A percentile compares a stretch with the other conserved stretches of the same genome.
phyloP scores from a whole-genome alignment of 2,329 filamentous ascomycete species.

The Thelonectria discophora region DNA sequence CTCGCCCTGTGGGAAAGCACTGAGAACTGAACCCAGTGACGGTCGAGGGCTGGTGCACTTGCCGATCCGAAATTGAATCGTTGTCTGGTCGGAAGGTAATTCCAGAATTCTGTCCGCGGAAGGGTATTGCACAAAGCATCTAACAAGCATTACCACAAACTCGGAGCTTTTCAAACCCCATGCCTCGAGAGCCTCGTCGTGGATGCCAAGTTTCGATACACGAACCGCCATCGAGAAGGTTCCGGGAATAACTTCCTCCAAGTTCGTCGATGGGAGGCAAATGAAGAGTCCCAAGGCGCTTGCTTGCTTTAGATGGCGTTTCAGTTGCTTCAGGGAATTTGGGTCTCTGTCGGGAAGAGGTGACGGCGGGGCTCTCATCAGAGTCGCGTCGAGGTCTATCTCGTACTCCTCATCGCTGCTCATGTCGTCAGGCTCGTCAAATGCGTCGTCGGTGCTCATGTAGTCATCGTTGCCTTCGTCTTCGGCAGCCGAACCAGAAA shows the following conservation, averaged over 20 bases:
- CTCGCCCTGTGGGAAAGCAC: slow-evolving; percentile 31
- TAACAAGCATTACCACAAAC: slow-evolving; percentile 78
- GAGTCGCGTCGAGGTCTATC: slow-evolving; percentile 24
- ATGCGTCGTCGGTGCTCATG: slow-evolving; percentile 17
- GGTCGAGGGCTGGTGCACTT: slow-evolving; percentile 80
- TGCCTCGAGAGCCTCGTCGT: slow-evolving; percentile 77
- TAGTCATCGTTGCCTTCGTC: neutral
- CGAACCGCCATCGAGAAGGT: slow-evolving; percentile 74
- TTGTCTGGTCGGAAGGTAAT: slow-evolving; percentile 48
- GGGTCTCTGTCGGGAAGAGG: neutral
- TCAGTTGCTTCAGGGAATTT: slow-evolving; percentile 26
- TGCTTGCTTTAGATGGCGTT: slow-evolving; percentile 57
- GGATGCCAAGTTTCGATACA: slow-evolving; percentile 75
- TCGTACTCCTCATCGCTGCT: slow-evolving; percentile 26
- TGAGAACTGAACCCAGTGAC: slow-evolving; percentile 60
- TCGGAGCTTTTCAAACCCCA: slow-evolving; percentile 75
- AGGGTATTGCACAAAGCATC: slow-evolving; percentile 69
- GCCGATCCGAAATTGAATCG: slow-evolving; percentile 69
- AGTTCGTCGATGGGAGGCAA: slow-evolving; percentile 65
- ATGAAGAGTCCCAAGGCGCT: slow-evolving; percentile 75
- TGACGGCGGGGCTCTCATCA: neutral
- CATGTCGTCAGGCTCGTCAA: slow-evolving; percentile 23
- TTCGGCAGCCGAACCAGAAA: neutral
- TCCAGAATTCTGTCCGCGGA: slow-evolving; percentile 63
- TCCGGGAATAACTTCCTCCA: slow-evolving; percentile 47